phyloP scores from a whole-genome alignment of 2,329 filamentous ascomycete species.

The Trichoderma sp. region DNA sequence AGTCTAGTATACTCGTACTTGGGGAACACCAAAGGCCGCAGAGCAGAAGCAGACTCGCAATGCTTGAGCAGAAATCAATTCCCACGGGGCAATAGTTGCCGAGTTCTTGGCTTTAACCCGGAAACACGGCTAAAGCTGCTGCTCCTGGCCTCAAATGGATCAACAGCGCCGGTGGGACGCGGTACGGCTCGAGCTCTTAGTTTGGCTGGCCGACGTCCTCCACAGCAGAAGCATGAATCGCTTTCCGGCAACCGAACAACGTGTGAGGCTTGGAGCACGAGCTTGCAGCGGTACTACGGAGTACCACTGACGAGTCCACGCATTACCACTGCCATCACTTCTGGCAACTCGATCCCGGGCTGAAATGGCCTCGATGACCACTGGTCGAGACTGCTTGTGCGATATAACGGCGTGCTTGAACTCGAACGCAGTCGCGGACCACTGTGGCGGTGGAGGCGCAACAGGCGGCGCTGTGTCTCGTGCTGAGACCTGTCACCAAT shows the following conservation, averaged over 20 bases:
- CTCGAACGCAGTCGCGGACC: not conserved
- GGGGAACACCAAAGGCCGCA: too few species aligned
- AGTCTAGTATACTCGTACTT: not conserved
- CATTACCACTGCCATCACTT: not conserved
- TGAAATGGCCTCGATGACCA: not conserved
- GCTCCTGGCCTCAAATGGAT: slow-evolving; percentile 3
- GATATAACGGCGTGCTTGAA: too few species aligned
- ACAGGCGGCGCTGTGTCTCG: not conserved
- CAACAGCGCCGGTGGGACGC: slow-evolving; percentile 29
- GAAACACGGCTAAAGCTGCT: slow-evolving; percentile 11
- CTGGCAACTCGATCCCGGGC: not conserved
- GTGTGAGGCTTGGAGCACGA: not conserved
- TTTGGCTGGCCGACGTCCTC: slow-evolving; percentile 26
- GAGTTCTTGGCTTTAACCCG: not conserved
- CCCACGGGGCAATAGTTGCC: not conserved
- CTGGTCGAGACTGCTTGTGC: not conserved
- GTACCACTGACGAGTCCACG: not conserved
- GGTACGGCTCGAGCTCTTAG: slow-evolving; percentile 33
- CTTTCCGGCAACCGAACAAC: slow-evolving; percentile 16
- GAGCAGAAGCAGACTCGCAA: too few species aligned
- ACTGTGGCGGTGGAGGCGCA: slow-evolving; percentile 21
- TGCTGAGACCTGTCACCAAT: slow-evolving; percentile 21
- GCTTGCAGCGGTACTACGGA: not conserved
- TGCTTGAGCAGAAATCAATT: too few species aligned
- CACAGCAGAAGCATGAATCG: slow-evolving; percentile 19